phyloP scores from a whole-genome alignment of 768 basidiomycete genomes.

The Coprinellus micaceus region DNA sequence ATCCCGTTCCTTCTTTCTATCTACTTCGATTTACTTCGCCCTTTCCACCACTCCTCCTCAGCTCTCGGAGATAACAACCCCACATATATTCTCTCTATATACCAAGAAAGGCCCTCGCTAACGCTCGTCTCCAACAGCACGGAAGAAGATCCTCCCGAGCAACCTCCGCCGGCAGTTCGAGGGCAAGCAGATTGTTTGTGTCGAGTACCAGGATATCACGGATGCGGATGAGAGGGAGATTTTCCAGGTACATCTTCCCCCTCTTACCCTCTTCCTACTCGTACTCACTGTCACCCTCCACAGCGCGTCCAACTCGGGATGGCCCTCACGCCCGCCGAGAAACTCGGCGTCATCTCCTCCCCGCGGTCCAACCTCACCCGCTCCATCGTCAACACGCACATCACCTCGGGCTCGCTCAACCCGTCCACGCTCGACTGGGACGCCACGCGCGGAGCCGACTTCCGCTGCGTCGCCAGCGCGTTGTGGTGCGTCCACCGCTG shows the following conservation, averaged over 20 bases:
- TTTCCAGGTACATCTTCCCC: conserved; percentile 56
- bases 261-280: not conserved
- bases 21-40: too few species aligned
- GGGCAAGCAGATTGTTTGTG: conserved; percentile 75
- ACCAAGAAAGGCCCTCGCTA: conserved; percentile 11
- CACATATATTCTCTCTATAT: conserved; percentile 24
- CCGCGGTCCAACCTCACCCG: conserved; percentile 58
- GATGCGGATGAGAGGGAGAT: conserved; percentile 63
- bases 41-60: too few species aligned
- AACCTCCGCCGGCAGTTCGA: conserved; percentile 57
- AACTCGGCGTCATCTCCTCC: conserved; percentile 62
- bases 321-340: conserved; percentile 73
- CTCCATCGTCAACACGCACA: conserved; percentile 44
- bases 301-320: conserved; percentile 78
- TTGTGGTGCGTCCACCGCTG: conserved; percentile 49
- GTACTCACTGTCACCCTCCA: conserved; percentile 1
- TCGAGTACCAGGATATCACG: conserved; percentile 65
- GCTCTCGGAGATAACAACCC: too few species aligned
- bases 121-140: conserved; percentile 17
- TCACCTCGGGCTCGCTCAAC: conserved; percentile 35
- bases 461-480: conserved; percentile 54
- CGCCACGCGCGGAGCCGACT: conserved; percentile 46
- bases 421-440: conserved; percentile 46
- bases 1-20: too few species aligned
- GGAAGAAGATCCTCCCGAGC: conserved; percentile 42